These are phyloP conservation scores for Lentinula aciculospora DNA, from an alignment of 768 basidiomycete genomes.

Conservation along the genomic window DNA sequence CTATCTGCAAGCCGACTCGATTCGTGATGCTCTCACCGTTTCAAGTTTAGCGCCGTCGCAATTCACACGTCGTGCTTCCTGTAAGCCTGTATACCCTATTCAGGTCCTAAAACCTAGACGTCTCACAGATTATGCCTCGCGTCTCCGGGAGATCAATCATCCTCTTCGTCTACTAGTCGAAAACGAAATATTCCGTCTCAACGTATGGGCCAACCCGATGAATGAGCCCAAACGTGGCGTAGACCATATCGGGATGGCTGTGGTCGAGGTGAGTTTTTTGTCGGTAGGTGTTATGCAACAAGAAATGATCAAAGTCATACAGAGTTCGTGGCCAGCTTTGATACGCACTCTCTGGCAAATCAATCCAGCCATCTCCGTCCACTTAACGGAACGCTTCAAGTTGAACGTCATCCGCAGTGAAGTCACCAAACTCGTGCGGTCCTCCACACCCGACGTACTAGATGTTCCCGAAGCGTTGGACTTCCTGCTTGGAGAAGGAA, in stretches of 20 bases:
- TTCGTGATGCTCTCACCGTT: conserved; percentile 51
- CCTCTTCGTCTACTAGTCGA: conserved; percentile 84
- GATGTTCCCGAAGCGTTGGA: conserved; percentile 77
- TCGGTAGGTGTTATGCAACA: neutral
- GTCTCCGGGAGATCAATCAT: conserved; percentile 62
- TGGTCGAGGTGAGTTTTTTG: conserved; percentile 19
- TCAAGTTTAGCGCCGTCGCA: conserved; percentile 60
- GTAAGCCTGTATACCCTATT: conserved; percentile 30
- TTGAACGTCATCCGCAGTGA: conserved; percentile 58
- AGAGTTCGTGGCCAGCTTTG: conserved; percentile 64
- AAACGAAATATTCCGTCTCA: conserved; percentile 82
- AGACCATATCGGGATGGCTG: conserved; percentile 50
- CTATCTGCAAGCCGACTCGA: conserved; percentile 68
- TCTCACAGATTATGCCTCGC: conserved; percentile 47
- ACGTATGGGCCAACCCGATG: conserved; percentile 86
- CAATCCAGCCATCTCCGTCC: conserved; percentile 76
- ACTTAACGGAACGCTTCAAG: conserved; percentile 88
- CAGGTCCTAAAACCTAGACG: too few species aligned
- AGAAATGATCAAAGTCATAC: neutral
- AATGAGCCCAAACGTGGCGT: conserved; percentile 67
- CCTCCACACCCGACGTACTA: conserved; percentile 62
- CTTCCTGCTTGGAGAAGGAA: conserved; percentile 70
- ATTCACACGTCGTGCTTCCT: conserved; percentile 29
- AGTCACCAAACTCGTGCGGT: conserved; percentile 68
- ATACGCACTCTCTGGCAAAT: conserved; percentile 77